Percentiles rank a stretch among this genome's conserved stretches.
Conservation (phyloP, 352 stramenopile species). For the Phytophthora pisi region DNA sequence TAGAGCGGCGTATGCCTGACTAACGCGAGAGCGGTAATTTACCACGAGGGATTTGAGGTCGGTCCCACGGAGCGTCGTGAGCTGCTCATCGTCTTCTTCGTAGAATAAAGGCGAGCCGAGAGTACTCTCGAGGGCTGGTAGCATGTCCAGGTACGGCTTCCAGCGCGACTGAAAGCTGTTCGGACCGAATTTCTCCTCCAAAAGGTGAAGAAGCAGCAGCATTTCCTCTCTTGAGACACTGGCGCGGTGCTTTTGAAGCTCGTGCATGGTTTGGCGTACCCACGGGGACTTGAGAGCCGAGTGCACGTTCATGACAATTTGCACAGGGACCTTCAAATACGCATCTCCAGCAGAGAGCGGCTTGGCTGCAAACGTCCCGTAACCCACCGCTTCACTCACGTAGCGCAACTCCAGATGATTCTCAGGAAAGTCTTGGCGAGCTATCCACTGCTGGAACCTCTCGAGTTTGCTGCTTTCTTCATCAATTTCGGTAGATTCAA, state of each 20-base stretch:
- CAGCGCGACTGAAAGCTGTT: slow-evolving; percentile 48
- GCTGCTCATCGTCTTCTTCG: slow-evolving; percentile 45
- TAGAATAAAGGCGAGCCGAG: slow-evolving; percentile 63
- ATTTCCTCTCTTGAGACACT: slow-evolving; percentile 43
- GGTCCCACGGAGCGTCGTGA: slow-evolving; percentile 51
- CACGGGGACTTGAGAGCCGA: slow-evolving; percentile 59
- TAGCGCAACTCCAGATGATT: slow-evolving; percentile 69
- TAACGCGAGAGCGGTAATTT: slow-evolving; percentile 44
- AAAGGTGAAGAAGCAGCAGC: slow-evolving; percentile 77
- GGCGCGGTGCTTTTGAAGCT: slow-evolving; percentile 15
- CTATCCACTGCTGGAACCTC: slow-evolving; percentile 60
- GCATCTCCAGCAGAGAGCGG: slow-evolving; percentile 54
- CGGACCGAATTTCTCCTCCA: slow-evolving; percentile 84
- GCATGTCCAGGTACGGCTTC: slow-evolving; percentile 88
- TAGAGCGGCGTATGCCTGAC: slow-evolving; percentile 14
- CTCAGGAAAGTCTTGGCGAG: slow-evolving; percentile 34
- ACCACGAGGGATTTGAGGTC: slow-evolving; percentile 47
- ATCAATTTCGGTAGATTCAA: not conserved
- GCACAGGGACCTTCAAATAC: slow-evolving; percentile 83
- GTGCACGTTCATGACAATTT: slow-evolving; percentile 70
- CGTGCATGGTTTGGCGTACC: slow-evolving; percentile 39
- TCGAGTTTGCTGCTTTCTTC: slow-evolving; percentile 18
- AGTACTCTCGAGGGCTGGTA: slow-evolving; percentile 46
- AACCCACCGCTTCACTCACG: slow-evolving; percentile 56
- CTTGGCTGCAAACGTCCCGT: slow-evolving; percentile 69